These are phyloP conservation scores for Colletotrichum tofieldiae DNA, from an alignment of 2,329 filamentous ascomycete species.

Conservation along the genomic window DNA sequence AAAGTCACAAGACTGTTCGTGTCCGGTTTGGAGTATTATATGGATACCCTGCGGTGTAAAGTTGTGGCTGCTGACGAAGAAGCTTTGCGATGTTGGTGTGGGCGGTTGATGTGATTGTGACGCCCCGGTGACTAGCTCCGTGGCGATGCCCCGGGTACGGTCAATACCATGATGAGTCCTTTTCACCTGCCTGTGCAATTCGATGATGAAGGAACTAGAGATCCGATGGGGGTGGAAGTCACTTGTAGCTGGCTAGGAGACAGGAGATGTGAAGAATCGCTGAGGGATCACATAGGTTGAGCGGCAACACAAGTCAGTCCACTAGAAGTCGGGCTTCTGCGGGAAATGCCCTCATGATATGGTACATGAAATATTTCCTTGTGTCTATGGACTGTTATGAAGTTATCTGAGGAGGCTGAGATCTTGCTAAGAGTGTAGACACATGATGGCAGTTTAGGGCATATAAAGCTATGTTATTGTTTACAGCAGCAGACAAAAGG, in stretches of 20 bases:
- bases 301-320: neutral
- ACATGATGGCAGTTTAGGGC: neutral
- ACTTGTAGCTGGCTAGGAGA: neutral
- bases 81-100: neutral
- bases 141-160: too few species aligned
- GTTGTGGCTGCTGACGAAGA: neutral
- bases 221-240: neutral
- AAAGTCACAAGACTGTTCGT: neutral
- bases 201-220: neutral
- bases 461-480: neutral
- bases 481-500: too few species aligned
- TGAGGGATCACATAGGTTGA: too few species aligned
- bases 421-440: too few species aligned
- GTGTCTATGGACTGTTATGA: neutral
- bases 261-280: neutral
- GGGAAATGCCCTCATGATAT: neutral
- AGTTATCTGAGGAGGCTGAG: too few species aligned
- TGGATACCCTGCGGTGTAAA: neutral
- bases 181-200: neutral
- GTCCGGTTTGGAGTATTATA: neutral
- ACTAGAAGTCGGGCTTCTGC: neutral
- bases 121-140: neutral
- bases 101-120: slow-evolving; percentile 3
- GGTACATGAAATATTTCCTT: neutral
- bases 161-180: neutral